Conservation (phyloP, 495 filamentous ascomycete genomes). For the Daldinia loculata region DNA sequence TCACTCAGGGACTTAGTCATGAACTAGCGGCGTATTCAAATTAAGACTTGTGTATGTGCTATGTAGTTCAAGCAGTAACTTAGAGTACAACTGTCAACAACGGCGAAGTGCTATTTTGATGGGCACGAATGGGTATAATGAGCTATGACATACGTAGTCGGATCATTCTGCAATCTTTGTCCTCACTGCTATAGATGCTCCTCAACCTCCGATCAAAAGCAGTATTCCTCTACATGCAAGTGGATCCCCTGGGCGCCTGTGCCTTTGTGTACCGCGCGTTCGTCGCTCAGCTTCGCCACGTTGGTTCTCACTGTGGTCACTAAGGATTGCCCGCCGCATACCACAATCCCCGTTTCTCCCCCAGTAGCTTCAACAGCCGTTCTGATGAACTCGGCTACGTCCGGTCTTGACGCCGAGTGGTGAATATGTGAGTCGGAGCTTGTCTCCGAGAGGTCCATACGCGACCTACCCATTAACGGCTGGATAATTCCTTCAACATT, state of each 20-base stretch:
- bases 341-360: slow-evolving; percentile 85
- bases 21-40: neutral
- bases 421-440: slow-evolving; percentile 54
- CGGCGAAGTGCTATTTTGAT: neutral
- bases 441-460: slow-evolving; percentile 43
- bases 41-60: neutral
- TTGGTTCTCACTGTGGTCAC: slow-evolving; percentile 70
- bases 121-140: slow-evolving; percentile 1
- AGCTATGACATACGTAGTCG: neutral
- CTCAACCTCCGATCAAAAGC: slow-evolving; percentile 44
- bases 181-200: neutral
- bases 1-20: neutral
- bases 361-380: slow-evolving; percentile 72
- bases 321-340: slow-evolving; percentile 77
- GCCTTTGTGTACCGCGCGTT: slow-evolving; percentile 89
- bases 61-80: neutral
- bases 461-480: slow-evolving; percentile 30
- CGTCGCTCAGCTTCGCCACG: slow-evolving; percentile 78
- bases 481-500: slow-evolving; percentile 24
- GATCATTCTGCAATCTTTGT: neutral
- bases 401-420: slow-evolving; percentile 51
- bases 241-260: slow-evolving; percentile 82
- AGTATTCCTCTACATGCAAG: slow-evolving; percentile 61
- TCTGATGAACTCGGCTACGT: slow-evolving; percentile 57
- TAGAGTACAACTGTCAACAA: neutral